Percentiles rank a stretch among this genome's conserved stretches.
These are phyloP conservation scores for Begonia masoniana DNA, from an alignment of 306 rosid genomes.

Conservation along the genomic window DNA sequence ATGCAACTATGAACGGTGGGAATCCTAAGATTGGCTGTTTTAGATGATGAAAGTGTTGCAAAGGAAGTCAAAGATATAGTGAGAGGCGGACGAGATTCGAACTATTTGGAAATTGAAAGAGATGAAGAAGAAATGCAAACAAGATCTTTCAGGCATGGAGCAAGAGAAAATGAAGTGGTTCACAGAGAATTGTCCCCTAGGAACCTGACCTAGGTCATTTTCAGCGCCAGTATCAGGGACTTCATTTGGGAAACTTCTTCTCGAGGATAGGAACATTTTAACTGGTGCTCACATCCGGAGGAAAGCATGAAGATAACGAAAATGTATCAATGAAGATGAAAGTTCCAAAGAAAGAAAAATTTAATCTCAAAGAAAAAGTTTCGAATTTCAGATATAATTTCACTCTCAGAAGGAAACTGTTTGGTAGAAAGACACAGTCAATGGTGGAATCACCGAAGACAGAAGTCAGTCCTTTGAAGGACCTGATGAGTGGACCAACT, in stretches of 20 bases:
- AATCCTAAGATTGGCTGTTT: slow-evolving; percentile 32
- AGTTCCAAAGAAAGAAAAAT: slow-evolving; percentile 59
- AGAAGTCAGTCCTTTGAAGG: slow-evolving; percentile 34
- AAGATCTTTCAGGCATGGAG: slow-evolving; percentile 73
- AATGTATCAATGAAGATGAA: slow-evolving; percentile 28
- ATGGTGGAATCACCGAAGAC: slow-evolving; percentile 31
- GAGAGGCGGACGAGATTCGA: slow-evolving; percentile 18
- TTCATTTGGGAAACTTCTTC: slow-evolving; percentile 95
- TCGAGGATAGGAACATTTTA: slow-evolving; percentile 81
- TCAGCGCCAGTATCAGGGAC: slow-evolving; percentile 97
- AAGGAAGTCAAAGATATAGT: slow-evolving; percentile 20
- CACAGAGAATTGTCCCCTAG: slow-evolving; percentile 64
- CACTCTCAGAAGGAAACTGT: slow-evolving; percentile 56
- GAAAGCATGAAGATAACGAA: slow-evolving; percentile 80
- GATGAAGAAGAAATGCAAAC: slow-evolving; percentile 43
- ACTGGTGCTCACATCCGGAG: slow-evolving; percentile 85
- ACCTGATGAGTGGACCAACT: slow-evolving; percentile 81
- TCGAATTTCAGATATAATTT: slow-evolving; percentile 64
- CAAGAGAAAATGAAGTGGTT: slow-evolving; percentile 27
- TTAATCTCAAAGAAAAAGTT: slow-evolving; percentile 75
- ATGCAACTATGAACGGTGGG: slow-evolving; percentile 26
- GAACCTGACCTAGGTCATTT: slow-evolving; percentile 76
- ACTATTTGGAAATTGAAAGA: slow-evolving; percentile 32
- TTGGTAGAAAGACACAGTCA: slow-evolving; percentile 65
- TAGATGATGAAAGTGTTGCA: slow-evolving; percentile 26